Conservation (phyloP, 164 flowering plant genomes). For the Cinnamomum chago region DNA sequence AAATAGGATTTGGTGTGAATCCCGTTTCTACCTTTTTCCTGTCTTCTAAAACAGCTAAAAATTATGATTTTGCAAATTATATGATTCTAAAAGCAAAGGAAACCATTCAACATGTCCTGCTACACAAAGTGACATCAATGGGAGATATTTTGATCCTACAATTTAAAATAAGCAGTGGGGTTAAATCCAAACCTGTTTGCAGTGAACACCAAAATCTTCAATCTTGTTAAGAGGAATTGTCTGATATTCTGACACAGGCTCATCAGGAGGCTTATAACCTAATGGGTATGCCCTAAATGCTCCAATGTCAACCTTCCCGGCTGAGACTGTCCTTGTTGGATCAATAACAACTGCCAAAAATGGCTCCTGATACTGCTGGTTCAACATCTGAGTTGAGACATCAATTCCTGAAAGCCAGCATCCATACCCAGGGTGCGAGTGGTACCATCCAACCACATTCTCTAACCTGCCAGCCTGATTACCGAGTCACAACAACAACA, state of each 20-base stretch:
- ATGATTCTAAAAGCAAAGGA: not conserved
- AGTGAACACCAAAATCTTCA: slow-evolving; percentile 99
- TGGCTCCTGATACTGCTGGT: slow-evolving; percentile 94
- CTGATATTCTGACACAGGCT: slow-evolving; percentile 94
- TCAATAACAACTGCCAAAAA: slow-evolving; percentile 96
- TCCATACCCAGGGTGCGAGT: slow-evolving; percentile 99
- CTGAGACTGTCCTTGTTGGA: slow-evolving; percentile 95
- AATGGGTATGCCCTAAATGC: slow-evolving; percentile 94
- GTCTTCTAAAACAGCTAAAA: not conserved
- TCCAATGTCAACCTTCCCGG: slow-evolving; percentile 98
- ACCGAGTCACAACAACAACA: not conserved
- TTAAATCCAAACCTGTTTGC: slow-evolving; percentile 67
- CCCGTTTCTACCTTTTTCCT: not conserved
- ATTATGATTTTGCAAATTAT: not conserved
- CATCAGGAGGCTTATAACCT: slow-evolving; percentile 93
- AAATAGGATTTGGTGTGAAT: not conserved
- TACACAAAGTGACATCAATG: not conserved
- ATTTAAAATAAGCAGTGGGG: not conserved
- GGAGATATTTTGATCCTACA: not conserved
- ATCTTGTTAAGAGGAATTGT: slow-evolving; percentile 94
- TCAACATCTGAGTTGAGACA: slow-evolving; percentile 93
- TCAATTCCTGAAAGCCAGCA: slow-evolving; percentile 99
- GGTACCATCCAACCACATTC: slow-evolving; percentile 99
- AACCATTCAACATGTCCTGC: not conserved
- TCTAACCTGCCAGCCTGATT: slow-evolving; percentile 84